Evolutionary conservation across 1,139 yeast genomes (phyloP).

Genomic region (Magnusiomyces starmeri): DNA sequence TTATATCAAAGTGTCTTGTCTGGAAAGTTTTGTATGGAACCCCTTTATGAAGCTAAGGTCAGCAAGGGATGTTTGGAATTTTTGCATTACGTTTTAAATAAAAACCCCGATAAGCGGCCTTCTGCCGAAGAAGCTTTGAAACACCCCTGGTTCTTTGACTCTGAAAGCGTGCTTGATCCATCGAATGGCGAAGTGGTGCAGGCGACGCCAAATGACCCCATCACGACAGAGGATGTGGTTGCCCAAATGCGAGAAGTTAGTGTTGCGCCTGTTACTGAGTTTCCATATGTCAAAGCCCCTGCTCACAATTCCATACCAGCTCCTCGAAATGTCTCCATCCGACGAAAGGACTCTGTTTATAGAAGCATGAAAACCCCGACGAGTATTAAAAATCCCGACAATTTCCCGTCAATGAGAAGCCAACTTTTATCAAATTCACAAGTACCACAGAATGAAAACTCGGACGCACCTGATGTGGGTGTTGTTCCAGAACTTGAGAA

Average conservation of each 20-base stretch:
- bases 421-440: no score
- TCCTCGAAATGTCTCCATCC: neutral
- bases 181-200: no score
- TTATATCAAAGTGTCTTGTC: constrained; percentile 65
- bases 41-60: constrained; percentile 60
- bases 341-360: constrained; percentile 2
- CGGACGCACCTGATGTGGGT: constrained; percentile 2
- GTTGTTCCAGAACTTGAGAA: constrained; percentile 1
- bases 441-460: neutral
- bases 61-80: constrained; percentile 62
- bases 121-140: constrained; percentile 65
- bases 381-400: constrained; percentile 7
- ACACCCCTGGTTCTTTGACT: constrained; percentile 74
- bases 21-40: constrained; percentile 77
- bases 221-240: neutral
- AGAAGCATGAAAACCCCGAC: neutral
- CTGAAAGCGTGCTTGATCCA: no score
- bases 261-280: neutral
- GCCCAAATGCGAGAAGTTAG: neutral
- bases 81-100: constrained; percentile 59
- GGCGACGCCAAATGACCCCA: neutral
- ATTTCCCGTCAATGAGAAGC: neutral
- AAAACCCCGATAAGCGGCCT: constrained; percentile 62
- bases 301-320: neutral
- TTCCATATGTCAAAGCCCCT: neutral